Evolutionary conservation across 495 filamentous ascomycete genomes (phyloP), one percentile per base, ranked within the genome.

Genomic region (Aspergillus diversus): DNA sequence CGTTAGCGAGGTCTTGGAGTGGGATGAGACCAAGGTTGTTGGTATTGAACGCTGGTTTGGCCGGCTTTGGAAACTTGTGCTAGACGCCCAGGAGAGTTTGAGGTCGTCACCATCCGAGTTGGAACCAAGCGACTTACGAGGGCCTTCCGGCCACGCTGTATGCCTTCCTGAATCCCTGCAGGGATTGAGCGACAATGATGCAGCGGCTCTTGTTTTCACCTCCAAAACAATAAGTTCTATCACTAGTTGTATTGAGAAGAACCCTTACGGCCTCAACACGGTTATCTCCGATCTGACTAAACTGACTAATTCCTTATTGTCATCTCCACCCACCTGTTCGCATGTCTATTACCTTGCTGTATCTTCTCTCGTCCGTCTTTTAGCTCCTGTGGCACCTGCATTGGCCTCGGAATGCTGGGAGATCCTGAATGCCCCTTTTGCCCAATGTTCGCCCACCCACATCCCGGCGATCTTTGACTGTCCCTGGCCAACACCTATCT

Each of bases 371-470:
- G 66, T 96, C 34, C 83, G 84, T 15, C 84, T 96, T 74, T 75
- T 92, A 63, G 88, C 90, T 1, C 92, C 92, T 6, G 84, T 96
- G 39, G 84, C 90, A 0, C 92, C 92, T 0, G 89, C 88, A 0
- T 83, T 93, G 57, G 80, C 90, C 1, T 90, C 93, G 48, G 92
- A 96, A 69, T 90, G 86, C 66, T 95, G 92, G 91, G 80, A 86
- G 60, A 61, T 84, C 2, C 76, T 93, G 5, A 73, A 83, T 61
- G 59, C 63, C n/a, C 42, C 69, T 15, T 47, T 69, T 5, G 5
- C 50, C 7, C 70, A 75, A 12, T 51, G 63, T 15, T 31, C 57
- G 13, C 43, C 43, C 7, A 33, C 63, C 39, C 11, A 34, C 31
- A 33, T 49, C 31, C 48, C 66, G 52, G 42, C 71, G 5, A 76